phyloP scores from a whole-genome alignment of 257 asterid species.

The Cordia subcordata region DNA sequence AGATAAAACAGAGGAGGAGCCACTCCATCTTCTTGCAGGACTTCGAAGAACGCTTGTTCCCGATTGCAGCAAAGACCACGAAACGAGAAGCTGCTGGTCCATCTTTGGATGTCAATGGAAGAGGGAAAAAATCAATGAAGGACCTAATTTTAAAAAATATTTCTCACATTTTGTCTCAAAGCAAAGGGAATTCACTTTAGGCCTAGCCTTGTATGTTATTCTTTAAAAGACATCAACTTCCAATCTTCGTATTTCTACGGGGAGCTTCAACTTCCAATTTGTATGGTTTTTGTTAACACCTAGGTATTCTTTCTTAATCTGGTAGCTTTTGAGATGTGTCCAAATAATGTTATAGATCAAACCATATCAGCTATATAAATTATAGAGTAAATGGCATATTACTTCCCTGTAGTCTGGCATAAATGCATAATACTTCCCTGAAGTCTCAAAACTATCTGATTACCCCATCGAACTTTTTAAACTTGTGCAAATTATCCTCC shows the following conservation, averaged over 20 bases:
- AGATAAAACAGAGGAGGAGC: neutral
- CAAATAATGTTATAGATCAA: neutral
- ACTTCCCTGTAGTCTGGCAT: too few species aligned
- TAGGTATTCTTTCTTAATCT: constrained; percentile 20
- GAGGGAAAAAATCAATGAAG: too few species aligned
- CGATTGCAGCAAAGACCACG: too few species aligned
- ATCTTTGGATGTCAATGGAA: too few species aligned
- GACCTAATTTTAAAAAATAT: neutral
- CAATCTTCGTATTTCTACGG: constrained; percentile 12
- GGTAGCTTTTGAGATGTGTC: constrained; percentile 27
- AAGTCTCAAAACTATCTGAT: too few species aligned
- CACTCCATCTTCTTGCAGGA: constrained; percentile 19
- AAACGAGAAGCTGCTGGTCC: too few species aligned
- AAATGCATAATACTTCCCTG: too few species aligned
- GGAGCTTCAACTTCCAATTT: constrained; percentile 17
- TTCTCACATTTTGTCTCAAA: constrained; percentile 18
- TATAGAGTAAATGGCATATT: too few species aligned
- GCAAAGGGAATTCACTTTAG: constrained; percentile 32
- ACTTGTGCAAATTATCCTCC: too few species aligned
- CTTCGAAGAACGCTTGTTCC: neutral
- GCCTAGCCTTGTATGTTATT: constrained; percentile 5
- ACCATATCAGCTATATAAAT: constrained; percentile 13
- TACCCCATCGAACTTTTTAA: too few species aligned
- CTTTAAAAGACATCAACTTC: constrained; percentile 17
- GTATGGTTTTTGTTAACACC: constrained; percentile 4